These are phyloP conservation scores for Pseudocercospora musae DNA, from an alignment of 2,329 filamentous ascomycete species.

Conservation along the genomic window DNA sequence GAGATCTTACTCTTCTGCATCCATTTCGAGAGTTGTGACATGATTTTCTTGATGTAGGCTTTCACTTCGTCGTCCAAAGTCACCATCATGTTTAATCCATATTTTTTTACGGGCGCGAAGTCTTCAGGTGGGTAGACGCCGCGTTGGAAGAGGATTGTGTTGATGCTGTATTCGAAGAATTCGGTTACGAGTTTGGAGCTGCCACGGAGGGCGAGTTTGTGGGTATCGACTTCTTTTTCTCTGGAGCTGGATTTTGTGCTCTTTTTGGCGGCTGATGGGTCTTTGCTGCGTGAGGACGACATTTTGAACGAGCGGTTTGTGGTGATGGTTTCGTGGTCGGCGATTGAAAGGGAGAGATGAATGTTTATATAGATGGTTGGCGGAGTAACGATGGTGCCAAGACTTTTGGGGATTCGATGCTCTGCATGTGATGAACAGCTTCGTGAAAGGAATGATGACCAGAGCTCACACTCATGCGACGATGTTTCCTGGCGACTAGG, in stretches of 20 bases:
- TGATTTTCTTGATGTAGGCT: slow-evolving; percentile 99
- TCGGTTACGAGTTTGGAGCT: slow-evolving; percentile 58
- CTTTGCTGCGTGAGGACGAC: slow-evolving; percentile 16
- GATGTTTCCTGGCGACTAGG: slow-evolving; percentile 41
- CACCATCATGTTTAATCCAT: slow-evolving; percentile 97
- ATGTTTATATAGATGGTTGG: slow-evolving; percentile 12
- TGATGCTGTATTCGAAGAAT: slow-evolving; percentile 98
- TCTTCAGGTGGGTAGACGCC: slow-evolving; percentile 88
- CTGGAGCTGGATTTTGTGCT: neutral
- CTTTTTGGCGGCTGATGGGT: slow-evolving; percentile 16
- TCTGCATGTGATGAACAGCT: slow-evolving; percentile 1
- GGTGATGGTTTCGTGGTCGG: neutral
- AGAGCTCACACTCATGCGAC: slow-evolving; percentile 43
- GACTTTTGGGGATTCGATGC: slow-evolving; percentile 1
- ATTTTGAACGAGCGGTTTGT: slow-evolving; percentile 7
- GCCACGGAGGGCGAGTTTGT: slow-evolving; percentile 89
- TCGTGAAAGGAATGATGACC: neutral
- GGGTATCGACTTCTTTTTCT: slow-evolving; percentile 75
- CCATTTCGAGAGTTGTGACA: slow-evolving; percentile 96
- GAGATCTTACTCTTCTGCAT: slow-evolving; percentile 97
- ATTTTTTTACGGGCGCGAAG: slow-evolving; percentile 98
- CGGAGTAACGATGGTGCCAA: slow-evolving; percentile 7
- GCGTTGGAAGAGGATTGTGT: slow-evolving; percentile 93
- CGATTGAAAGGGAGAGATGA: neutral
- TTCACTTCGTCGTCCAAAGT: slow-evolving; percentile 97